phyloP scores from a whole-genome alignment of 2,329 filamentous ascomycete genomes.

The Diplocarpon mali region DNA sequence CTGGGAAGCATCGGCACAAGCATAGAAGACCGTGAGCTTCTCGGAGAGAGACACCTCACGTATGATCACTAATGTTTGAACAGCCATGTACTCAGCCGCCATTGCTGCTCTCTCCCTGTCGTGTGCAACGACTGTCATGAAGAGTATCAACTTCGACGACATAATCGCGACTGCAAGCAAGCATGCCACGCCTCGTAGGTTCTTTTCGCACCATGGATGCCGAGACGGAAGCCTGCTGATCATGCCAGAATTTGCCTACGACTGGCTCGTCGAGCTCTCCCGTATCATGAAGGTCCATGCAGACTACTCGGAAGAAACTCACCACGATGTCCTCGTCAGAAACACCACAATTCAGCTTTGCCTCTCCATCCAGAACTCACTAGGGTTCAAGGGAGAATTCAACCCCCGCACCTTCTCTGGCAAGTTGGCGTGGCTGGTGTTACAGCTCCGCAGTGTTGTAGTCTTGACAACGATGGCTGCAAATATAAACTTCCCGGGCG shows the following conservation, averaged over 20 bases:
- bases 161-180: conserved; percentile 52
- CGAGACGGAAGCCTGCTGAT: conserved; percentile 1
- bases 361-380: conserved; percentile 66
- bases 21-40: conserved; percentile 37
- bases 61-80: conserved; percentile 13
- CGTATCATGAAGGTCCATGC: conserved; percentile 60
- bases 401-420: conserved; percentile 52
- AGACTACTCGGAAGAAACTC: conserved; percentile 70
- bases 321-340: conserved; percentile 60
- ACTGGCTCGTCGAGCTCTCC: conserved; percentile 57
- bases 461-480: conserved; percentile 54
- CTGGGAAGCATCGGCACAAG: conserved; percentile 37
- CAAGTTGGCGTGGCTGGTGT: conserved; percentile 62
- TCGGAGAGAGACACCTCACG: background rate
- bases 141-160: conserved; percentile 51
- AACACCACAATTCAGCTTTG: conserved; percentile 65
- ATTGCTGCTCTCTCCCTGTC: conserved; percentile 49
- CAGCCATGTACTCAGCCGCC: conserved; percentile 45
- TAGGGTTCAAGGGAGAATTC: conserved; percentile 60
- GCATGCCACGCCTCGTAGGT: conserved; percentile 23
- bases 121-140: conserved; percentile 37
- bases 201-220: background rate
- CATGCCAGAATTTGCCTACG: conserved; percentile 44
- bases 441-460: conserved; percentile 65
- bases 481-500: conserved; percentile 32